These are phyloP conservation scores for Senna siamea DNA, from an alignment of 306 rosid species.

Conservation along the genomic window DNA sequence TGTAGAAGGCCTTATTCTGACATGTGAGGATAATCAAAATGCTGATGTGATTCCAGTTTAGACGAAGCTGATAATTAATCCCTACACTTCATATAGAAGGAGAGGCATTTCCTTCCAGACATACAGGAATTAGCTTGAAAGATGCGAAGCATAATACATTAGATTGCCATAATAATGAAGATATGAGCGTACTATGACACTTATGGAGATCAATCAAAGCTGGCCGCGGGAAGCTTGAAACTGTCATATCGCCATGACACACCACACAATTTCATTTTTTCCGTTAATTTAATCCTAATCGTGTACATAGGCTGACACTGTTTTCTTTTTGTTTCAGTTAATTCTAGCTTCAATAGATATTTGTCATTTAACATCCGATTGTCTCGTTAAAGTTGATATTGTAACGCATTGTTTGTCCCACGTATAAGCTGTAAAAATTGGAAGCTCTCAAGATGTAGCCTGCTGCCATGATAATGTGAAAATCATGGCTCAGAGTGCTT, in stretches of 20 bases:
- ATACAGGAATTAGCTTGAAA: constrained; percentile 37
- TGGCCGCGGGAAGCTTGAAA: constrained; percentile 16
- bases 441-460: not conserved
- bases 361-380: not conserved
- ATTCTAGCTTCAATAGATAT: constrained; percentile 11
- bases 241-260: constrained; percentile 11
- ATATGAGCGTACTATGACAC: not conserved
- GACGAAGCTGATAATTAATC: constrained; percentile 5
- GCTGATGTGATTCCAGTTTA: constrained; percentile 89
- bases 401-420: not conserved
- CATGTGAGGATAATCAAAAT: constrained; percentile 80
- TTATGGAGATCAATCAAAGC: constrained; percentile 6
- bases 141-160: constrained; percentile 35
- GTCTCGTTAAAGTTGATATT: not conserved
- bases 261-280: not conserved
- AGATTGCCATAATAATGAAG: constrained; percentile 16
- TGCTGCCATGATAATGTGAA: not conserved
- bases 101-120: constrained; percentile 34
- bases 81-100: not conserved
- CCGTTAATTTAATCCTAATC: constrained; percentile 14
- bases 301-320: constrained; percentile 41
- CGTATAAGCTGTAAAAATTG: not conserved
- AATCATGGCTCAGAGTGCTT: not conserved
- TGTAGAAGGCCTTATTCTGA: constrained; percentile 82
- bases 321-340: constrained; percentile 21